Base-by-base conservation (phyloP, 257 asterid genomes). In the Paraleonurus japonicus region DNA sequence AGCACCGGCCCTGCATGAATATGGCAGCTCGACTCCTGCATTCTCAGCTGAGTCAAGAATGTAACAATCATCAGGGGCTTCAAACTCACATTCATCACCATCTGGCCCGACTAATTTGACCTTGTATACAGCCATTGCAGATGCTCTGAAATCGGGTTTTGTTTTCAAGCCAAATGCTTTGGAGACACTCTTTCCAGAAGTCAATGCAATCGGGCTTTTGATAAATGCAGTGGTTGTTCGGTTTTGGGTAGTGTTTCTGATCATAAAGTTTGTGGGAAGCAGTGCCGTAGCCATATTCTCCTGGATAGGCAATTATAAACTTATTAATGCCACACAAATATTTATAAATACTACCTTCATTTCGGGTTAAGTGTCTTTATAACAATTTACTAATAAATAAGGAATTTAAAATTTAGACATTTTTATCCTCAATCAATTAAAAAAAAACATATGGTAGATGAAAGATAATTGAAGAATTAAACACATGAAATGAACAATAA, bases 1-100 rank as follows among this genome's bases (percentile, higher is more conserved):
- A 1, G 96, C 95, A 2, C 97, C 96, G 0, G 97, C 95, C 79
- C 95, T 80, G 83, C 96, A 90, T 4, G 97, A 90, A 78, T 90
- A 90, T 0, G 97, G 96, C 62, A 91, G 78, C 5, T 91, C 95
- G 4, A 91, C 22, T 50, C 95, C 97, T 3, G 89, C 91, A 3
- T 58, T 1, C 81, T 89, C 96, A 19, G 95, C 96, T 3, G 92
- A 74, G 82, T 89, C 95, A 28, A 89, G 92, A 70, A 89, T 82
- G 86, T 89, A 89, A 2, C 75, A 20, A 55, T 89, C 90, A 32
- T 84, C 90, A 0, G 84, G 81, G 1, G 92, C 96, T 3, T 89
- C 95, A 19, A 92, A 92, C 72, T 83, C 89, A 0, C 68, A 39
- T 70, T 79, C 93, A 2, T 0, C 61, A 0, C 93, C 93, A 3